Percentiles rank a stretch among this genome's conserved stretches.
phyloP scores from a whole-genome alignment of 805 yeast species.

The Candida suzukii region DNA sequence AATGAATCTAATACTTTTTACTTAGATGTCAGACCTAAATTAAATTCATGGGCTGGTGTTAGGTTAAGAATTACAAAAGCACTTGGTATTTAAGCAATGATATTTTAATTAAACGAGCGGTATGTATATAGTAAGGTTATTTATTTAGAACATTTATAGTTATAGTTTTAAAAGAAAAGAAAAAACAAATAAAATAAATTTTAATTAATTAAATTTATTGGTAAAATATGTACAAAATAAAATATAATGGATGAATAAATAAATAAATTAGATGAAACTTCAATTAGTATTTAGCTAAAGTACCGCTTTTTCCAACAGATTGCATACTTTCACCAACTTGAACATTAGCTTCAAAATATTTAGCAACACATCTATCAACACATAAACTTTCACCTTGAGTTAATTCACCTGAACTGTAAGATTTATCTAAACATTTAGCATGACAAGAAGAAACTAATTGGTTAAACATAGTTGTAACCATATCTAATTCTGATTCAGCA shows the following conservation, averaged over 20 bases:
- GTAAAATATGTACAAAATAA: neutral
- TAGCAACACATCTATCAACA: constrained; percentile 92
- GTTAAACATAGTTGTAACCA: constrained; percentile 98
- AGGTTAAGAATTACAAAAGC: constrained; percentile 59
- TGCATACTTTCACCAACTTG: constrained; percentile 76
- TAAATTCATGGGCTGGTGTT: constrained; percentile 75
- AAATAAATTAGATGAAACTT: neutral
- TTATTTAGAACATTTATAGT: too few species aligned
- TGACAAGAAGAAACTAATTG: constrained; percentile 82
- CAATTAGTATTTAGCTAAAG: constrained; percentile 15
- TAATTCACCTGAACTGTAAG: constrained; percentile 67
- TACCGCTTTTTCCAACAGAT: constrained; percentile 28
- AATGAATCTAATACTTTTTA: constrained; percentile 43
- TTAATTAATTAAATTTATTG: neutral
- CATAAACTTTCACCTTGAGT: constrained; percentile 79
- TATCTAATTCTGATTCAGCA: constrained; percentile 95
- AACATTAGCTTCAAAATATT: constrained; percentile 89
- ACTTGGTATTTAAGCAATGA: constrained; percentile 38
- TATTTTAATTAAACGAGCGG: too few species aligned
- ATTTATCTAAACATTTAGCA: constrained; percentile 66
- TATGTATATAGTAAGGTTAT: too few species aligned
- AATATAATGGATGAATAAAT: neutral
- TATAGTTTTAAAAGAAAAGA: too few species aligned
- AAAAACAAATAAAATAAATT: too few species aligned
- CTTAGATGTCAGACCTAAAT: constrained; percentile 88